Conservation (phyloP, 2,329 filamentous ascomycete species). For the Fusarium metavorans region DNA sequence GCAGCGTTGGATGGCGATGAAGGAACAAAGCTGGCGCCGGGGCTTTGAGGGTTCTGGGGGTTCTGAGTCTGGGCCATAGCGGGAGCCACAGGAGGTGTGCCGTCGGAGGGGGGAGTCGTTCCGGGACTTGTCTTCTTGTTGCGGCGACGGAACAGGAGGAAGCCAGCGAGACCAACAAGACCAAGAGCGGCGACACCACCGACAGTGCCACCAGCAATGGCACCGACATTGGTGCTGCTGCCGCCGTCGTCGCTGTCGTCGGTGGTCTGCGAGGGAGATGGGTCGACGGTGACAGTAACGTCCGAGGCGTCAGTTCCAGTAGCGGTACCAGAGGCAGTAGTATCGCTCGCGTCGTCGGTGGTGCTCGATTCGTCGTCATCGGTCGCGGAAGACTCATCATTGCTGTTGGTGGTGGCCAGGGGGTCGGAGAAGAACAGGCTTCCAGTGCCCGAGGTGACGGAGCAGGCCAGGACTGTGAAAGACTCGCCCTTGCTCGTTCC, state of each 20-base stretch:
- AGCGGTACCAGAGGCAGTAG: conserved; percentile 5
- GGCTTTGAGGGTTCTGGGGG: conserved; percentile 36
- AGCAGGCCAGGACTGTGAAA: conserved; percentile 47
- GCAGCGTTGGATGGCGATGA: conserved; percentile 38
- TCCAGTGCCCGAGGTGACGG: conserved; percentile 37
- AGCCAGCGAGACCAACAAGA: conserved; percentile 54
- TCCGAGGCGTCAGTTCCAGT: not conserved
- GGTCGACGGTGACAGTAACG: conserved; percentile 17
- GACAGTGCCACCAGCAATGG: conserved; percentile 61
- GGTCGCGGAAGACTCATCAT: conserved; percentile 3
- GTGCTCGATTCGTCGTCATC: conserved; percentile 3
- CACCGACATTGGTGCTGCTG: conserved; percentile 49
- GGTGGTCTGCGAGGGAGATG: conserved; percentile 11
- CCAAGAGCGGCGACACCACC: conserved; percentile 58
- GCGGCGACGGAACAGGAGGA: conserved; percentile 56
- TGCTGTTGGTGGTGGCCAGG: conserved; percentile 23
- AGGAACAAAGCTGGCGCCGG: conserved; percentile 31
- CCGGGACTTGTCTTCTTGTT: conserved; percentile 49
- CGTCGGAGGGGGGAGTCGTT: conserved; percentile 18
- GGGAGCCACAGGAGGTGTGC: conserved; percentile 25
- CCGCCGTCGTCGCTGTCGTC: conserved; percentile 44
- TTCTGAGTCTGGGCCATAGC: conserved; percentile 29
- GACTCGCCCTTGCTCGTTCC: conserved; percentile 37
- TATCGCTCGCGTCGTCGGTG: conserved; percentile 15
- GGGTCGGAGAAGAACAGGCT: conserved; percentile 49